phyloP scores from a whole-genome alignment of 2,329 filamentous ascomycete genomes.

The Cladosporium sp. region DNA sequence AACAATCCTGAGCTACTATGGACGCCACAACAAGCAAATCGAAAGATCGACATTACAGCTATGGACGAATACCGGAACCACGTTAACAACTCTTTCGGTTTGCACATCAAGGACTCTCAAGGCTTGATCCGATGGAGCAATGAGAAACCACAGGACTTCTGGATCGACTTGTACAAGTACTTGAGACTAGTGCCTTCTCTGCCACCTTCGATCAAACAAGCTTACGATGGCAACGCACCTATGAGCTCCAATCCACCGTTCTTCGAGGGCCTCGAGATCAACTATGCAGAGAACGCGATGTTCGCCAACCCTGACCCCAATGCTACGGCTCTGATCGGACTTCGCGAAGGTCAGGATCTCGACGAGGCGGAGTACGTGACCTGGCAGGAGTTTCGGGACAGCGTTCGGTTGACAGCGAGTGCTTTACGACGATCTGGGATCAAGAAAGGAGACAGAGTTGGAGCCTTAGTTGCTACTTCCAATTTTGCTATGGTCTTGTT shows the following conservation, averaged over 20 bases:
- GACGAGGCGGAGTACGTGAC: constrained; percentile 42
- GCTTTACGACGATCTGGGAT: constrained; percentile 43
- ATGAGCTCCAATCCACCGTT: constrained; percentile 45
- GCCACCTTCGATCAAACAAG: constrained; percentile 37
- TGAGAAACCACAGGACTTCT: constrained; percentile 45
- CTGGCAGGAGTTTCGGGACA: constrained; percentile 44
- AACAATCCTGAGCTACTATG: constrained; percentile 29
- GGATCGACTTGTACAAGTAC: constrained; percentile 47
- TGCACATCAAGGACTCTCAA: constrained; percentile 34
- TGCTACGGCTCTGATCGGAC: constrained; percentile 43
- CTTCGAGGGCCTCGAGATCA: constrained; percentile 42
- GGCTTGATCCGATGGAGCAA: constrained; percentile 47
- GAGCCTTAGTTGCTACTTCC: constrained; percentile 47
- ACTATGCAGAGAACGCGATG: constrained; percentile 47
- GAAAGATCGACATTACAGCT: constrained; percentile 28
- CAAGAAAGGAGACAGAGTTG: constrained; percentile 43
- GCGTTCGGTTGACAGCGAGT: constrained; percentile 42
- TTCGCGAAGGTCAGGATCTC: constrained; percentile 43
- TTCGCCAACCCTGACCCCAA: constrained; percentile 40
- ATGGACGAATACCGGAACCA: constrained; percentile 38
- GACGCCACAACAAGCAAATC: constrained; percentile 25
- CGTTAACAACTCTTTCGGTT: constrained; percentile 33
- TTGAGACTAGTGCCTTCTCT: constrained; percentile 41
- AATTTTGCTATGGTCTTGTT: constrained; percentile 47
- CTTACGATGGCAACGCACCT: constrained; percentile 42